Base-by-base conservation (phyloP, 2,329 filamentous ascomycete species). In the Colletotrichum abscissum region DNA sequence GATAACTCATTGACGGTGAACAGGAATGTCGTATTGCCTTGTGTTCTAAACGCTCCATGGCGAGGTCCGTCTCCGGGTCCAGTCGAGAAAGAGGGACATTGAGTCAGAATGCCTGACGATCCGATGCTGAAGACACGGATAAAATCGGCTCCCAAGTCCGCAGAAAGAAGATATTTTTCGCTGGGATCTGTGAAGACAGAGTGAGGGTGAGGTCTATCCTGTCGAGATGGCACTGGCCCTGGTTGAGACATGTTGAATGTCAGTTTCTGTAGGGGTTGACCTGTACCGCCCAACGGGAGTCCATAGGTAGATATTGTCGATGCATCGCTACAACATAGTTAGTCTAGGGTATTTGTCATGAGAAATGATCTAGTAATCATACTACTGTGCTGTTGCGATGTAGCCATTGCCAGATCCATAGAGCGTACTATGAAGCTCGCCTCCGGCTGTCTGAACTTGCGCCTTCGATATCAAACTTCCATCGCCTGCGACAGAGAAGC, bases 171-270 rank as follows among this genome's bases (percentile, higher is more conserved):
- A 77, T 84, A 90, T 49, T 82, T 78, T 14, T 86, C 86, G 0
- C 86, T 86, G 0, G 85, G 87, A 73, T 88, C 88, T 12, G 83
- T 79, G 76, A 88, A 83, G 5, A 84, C 84, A 22, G 87, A 84
- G 79, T 91, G 89, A 8, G 88, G 88, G 76, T 91, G 89, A 6
- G 88, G 83, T 5, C 83, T 84, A 69, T 90, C 86, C 78, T 91
- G 89, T n/a, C 89, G 86, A 35, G 76, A 78, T 5, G 86, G 80
- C 58, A 83, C 81, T 12, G 87, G 82, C 0, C 88, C 87, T 0
- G 82, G 82, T 9, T 77, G 75, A 2, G 81, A 73, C 81, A 86
- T 82, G 74, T 82, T 84, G 78, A 84, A 87, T 49, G 81, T 79
- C 62, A 84, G 75, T 71, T 80, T 81, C 72, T 86, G 81, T 4